Evolutionary conservation across 2,329 filamentous ascomycete genomes (phyloP), one percentile per base, ranked within the genome.

Genomic region (Alternaria arbusti): DNA sequence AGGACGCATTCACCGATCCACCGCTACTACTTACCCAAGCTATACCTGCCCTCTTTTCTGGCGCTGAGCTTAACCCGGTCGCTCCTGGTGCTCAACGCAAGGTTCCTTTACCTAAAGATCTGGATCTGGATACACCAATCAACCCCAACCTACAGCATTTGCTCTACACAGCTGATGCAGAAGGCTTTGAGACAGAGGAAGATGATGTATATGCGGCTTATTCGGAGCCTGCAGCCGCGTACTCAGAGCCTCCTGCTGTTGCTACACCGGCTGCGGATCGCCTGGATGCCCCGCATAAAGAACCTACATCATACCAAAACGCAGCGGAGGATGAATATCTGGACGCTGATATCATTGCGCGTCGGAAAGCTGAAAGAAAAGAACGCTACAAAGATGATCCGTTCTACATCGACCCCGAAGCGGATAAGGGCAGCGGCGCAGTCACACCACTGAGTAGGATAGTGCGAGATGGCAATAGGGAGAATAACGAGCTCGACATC

Each of bases 331-430:
- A 81, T 52, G 79, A 83, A 22, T 86, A 89, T 59, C 89, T 94
- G 30, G 91, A 95, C 65, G 84, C 90, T 1, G 90, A 93, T 70
- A 92, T 93, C 50, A 78, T 92, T 45, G 91, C 92, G 5, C 86
- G 89, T 66, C 87, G 92, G 66, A 92, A 90, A 71, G 88, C 90
- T 5, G 93, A 97, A 75, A 87, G 94, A 11, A 82, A 86, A 60
- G 94, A 97, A 76, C 88, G 93, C 60, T 93, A 97, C 78, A 91
- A 88, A 70, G 95, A 98, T 75, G 96, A 99, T 73, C 96, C 96
- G 1, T 99, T 97, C 79, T 99, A 99, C 76, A 98, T 99, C 74
- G 85, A 84, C 23, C 80, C 82, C 8, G 82, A 82, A 40, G 72
- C 66, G 10, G 84, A 84, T 25, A 59, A 66, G 36, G 84, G 84